Conservation (phyloP, 371 early-diverging fungal species). For the Mortierella sp. region DNA sequence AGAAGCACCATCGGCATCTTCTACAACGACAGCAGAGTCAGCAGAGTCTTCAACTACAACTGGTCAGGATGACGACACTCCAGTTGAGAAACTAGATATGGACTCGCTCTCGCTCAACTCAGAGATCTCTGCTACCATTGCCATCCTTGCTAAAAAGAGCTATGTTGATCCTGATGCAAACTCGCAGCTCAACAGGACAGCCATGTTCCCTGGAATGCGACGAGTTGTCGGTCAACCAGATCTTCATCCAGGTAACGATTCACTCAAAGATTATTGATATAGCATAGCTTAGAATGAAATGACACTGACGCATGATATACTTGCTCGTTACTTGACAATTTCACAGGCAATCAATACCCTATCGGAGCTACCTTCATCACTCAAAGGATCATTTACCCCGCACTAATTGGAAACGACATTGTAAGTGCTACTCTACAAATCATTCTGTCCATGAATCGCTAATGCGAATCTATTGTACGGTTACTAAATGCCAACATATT, state of each 20-base stretch:
- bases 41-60: not conserved
- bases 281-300: not conserved
- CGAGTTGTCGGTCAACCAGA: conserved; percentile 66
- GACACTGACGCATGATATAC: not conserved
- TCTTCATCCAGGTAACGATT: conserved; percentile 62
- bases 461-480: not conserved
- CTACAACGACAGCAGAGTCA: not conserved
- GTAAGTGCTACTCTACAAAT: conserved; percentile 23
- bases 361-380: conserved; percentile 63
- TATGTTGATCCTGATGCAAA: conserved; percentile 61
- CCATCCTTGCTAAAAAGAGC: conserved; percentile 55
- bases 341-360: conserved; percentile 49
- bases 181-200: conserved; percentile 57
- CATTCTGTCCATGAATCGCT: not conserved
- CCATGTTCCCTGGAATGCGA: conserved; percentile 56
- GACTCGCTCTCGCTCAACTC: conserved; percentile 13
- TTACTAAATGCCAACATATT: not conserved
- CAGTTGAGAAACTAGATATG: not conserved
- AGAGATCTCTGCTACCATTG: conserved; percentile 46
- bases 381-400: conserved; percentile 60
- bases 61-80: not conserved
- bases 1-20: not conserved
- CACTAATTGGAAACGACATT: conserved; percentile 68
- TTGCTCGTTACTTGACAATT: not conserved
- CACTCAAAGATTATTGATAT: not conserved